Evolutionary conservation across 2,329 filamentous ascomycete genomes (phyloP).

Genomic region (Elsinoe arachidis): DNA sequence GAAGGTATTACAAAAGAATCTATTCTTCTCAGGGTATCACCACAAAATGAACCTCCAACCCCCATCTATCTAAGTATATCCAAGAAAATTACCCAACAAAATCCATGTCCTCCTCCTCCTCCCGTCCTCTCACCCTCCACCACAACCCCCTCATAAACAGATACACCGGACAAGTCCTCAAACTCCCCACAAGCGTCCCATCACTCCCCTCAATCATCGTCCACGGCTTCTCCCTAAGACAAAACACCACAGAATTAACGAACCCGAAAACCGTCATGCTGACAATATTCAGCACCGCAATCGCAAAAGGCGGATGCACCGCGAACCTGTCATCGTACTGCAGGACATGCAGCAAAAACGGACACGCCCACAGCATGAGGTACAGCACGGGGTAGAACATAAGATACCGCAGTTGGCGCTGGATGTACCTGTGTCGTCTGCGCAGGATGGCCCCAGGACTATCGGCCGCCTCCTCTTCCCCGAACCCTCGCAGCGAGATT

Average conservation of each 20-base stretch:
- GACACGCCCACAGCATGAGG: conserved; percentile 58
- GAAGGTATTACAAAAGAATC: not conserved
- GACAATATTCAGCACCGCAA: conserved; percentile 46
- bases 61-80: not conserved
- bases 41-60: not conserved
- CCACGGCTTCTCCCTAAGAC: conserved; percentile 59
- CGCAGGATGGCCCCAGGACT: not conserved
- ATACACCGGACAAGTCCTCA: conserved; percentile 69
- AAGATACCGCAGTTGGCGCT: conserved; percentile 57
- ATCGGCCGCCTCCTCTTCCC: not conserved
- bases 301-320: conserved; percentile 41
- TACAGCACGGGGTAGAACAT: conserved; percentile 66
- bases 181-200: conserved; percentile 27
- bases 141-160: conserved; percentile 63
- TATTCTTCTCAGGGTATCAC: conserved; percentile 1
- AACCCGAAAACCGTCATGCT: conserved; percentile 55
- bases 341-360: conserved; percentile 54
- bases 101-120: conserved; percentile 32
- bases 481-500: not conserved
- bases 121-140: conserved; percentile 30
- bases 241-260: conserved; percentile 57
- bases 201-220: conserved; percentile 36
- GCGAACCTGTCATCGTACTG: conserved; percentile 44
- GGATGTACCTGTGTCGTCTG: conserved; percentile 37
- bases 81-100: conserved; percentile 5